Conservation (phyloP, 192 early-diverging fungal genomes). For the Backusella circina region DNA sequence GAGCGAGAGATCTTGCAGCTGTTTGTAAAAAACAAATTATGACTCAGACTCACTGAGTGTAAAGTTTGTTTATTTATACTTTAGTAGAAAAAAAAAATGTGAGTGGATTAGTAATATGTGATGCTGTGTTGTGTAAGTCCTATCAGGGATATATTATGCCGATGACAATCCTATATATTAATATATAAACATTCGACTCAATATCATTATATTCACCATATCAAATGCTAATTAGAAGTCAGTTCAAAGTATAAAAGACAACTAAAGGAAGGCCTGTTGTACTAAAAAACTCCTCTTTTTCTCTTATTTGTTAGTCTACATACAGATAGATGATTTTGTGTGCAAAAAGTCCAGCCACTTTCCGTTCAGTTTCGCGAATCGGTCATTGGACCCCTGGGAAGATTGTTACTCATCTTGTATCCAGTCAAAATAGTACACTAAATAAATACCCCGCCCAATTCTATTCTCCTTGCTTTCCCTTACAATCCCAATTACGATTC, state of each 20-base stretch:
- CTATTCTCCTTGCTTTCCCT: neutral
- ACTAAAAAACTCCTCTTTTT: neutral
- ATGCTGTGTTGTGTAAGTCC: too few relatives aligned
- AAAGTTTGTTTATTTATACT: too few relatives aligned
- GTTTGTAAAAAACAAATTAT: neutral
- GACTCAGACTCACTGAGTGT: too few relatives aligned
- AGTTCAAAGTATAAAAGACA: neutral
- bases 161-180: too few relatives aligned
- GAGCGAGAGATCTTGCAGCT: too few relatives aligned
- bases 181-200: too few relatives aligned
- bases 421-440: neutral
- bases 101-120: neutral
- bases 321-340: neutral
- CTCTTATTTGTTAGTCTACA: neutral
- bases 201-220: neutral
- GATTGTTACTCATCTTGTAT: conserved; percentile 1
- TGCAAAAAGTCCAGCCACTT: neutral
- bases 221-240: neutral
- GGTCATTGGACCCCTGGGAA: neutral
- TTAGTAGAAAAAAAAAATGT: too few relatives aligned
- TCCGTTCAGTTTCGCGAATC: neutral
- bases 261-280: neutral
- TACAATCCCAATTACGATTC: neutral
- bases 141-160: too few relatives aligned
- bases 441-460: neutral